Percentiles rank a stretch among this genome's conserved stretches.
Evolutionary conservation across 2,329 filamentous ascomycete genomes (phyloP).

Genomic region (Capronia coronata): DNA sequence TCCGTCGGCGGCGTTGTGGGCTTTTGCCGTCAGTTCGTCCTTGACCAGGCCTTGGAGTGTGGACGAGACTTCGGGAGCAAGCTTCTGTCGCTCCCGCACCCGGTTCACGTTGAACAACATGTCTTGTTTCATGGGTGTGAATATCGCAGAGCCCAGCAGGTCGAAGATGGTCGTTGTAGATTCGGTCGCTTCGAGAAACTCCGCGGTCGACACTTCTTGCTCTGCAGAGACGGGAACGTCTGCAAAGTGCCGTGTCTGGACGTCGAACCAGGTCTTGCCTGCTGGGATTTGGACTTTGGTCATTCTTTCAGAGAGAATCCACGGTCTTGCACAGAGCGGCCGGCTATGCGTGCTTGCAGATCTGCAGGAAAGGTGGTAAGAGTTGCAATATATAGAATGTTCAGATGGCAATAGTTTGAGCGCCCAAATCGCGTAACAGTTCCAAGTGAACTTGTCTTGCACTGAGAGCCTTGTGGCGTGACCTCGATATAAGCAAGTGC

Average conservation of each 20-base stretch:
- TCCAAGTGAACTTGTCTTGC: too few relatives aligned
- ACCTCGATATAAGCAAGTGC: too few relatives aligned
- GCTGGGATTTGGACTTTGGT: background rate
- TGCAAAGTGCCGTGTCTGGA: background rate
- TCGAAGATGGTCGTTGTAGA: conserved; percentile 78
- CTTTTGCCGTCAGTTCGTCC: conserved; percentile 82
- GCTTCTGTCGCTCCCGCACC: conserved; percentile 74
- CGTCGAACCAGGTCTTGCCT: conserved; percentile 1
- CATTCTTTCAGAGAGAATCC: too few relatives aligned
- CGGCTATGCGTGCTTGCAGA: too few relatives aligned
- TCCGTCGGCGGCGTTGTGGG: conserved; percentile 81
- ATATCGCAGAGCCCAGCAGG: conserved; percentile 62
- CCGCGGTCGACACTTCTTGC: conserved; percentile 70
- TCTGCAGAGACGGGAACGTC: conserved; percentile 34
- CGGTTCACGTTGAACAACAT: conserved; percentile 94
- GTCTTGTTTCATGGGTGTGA: conserved; percentile 85
- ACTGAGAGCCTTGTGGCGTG: too few relatives aligned
- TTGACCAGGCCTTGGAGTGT: conserved; percentile 80
- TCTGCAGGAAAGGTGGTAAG: too few relatives aligned
- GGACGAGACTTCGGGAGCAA: conserved; percentile 66
- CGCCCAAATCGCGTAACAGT: too few relatives aligned
- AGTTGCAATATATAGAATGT: too few relatives aligned
- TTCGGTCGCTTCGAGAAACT: conserved; percentile 84
- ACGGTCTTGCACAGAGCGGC: too few relatives aligned
- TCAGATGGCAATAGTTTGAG: too few relatives aligned